Evolutionary conservation across 768 basidiomycete genomes (phyloP).

Genomic region (Tricholoma hemisulphureum): DNA sequence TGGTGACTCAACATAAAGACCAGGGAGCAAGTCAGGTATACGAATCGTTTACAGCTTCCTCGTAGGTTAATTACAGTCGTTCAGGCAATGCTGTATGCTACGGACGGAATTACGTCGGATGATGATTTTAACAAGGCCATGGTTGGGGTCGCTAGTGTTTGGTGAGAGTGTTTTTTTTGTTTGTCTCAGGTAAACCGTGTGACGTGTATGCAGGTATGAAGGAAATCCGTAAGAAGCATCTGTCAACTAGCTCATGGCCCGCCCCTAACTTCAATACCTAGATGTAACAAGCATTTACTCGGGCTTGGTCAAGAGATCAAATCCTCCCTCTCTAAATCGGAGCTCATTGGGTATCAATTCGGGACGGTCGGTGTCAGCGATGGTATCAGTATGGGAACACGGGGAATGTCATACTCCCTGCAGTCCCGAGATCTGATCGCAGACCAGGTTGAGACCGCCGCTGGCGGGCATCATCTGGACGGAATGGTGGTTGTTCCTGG

Average conservation of each 20-base stretch:
- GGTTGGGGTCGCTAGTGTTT: constrained; percentile 96
- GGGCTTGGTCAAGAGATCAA: constrained; percentile 87
- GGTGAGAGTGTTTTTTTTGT: constrained; percentile 64
- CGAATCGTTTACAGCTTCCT: constrained; percentile 1
- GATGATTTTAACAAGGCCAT: constrained; percentile 92
- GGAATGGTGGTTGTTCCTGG: constrained; percentile 97
- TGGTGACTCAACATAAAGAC: constrained; percentile 86
- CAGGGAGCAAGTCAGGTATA: constrained; percentile 91
- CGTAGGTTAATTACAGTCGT: background rate
- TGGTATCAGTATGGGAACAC: constrained; percentile 97
- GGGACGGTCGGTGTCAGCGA: constrained; percentile 98
- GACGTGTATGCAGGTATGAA: constrained; percentile 73
- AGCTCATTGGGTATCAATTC: constrained; percentile 94
- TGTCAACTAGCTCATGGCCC: background rate
- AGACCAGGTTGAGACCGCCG: constrained; percentile 94
- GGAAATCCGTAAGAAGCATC: constrained; percentile 83
- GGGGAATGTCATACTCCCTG: constrained; percentile 92
- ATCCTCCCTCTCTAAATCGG: constrained; percentile 64
- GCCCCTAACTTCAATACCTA: constrained; percentile 29
- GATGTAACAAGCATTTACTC: constrained; percentile 94
- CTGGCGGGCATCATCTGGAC: constrained; percentile 96
- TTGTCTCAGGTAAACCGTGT: constrained; percentile 8
- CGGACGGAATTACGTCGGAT: constrained; percentile 80
- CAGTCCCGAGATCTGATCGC: constrained; percentile 98
- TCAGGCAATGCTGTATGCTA: constrained; percentile 99